Evolutionary conservation across 352 stramenopile species (phyloP), one percentile per base, ranked within the genome.

Genomic region (Phytophthora litchii): DNA sequence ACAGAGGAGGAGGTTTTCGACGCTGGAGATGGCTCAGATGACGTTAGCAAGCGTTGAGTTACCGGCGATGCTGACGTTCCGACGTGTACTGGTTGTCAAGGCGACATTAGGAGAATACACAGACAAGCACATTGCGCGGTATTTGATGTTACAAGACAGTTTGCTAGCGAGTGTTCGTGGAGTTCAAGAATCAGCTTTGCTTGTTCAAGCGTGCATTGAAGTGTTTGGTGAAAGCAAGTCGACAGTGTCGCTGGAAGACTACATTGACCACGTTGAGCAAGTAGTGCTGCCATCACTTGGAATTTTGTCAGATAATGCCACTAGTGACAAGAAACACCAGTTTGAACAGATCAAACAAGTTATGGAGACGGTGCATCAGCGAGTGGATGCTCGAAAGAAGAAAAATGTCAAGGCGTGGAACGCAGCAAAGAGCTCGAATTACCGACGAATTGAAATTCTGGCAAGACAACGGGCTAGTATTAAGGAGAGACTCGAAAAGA

Each of bases 381-480:
- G 73, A 14, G 57, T 83, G 20, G 73, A 86, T 3, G 23, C 64
- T 38, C 64, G 78, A 2, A 64, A 67, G 13, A 87, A 88, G 32
- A 74, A 76, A 7, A 59, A 78, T 13, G 17, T 74, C 6, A 76
- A 81, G 36, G 64, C 68, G 40, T 92, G 78, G 76, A 85, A 74
- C 41, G 66, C 76, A 0, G 67, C 67, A 17, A 92, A 91, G 62
- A 60, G 55, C 41, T 78, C 77, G 0, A 81, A 86, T 29, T 73
- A 71, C 52, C 86, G 84, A 40, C 76, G 83, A 10, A 86, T 92
- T 47, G 83, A 90, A n/a, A 71, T 89, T 40, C 52, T 92, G 21
- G 60, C 52, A 17, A 72, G 80, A 43, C 83, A 92, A 38, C 80
- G 78, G 9, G 54, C 71, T 25, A 79, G 60, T 20, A 89, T 92